A percentile compares a stretch with the other conserved stretches of the same genome.
Conservation (phyloP, 2,329 filamentous ascomycete genomes). For the Monosporascus sp. region DNA sequence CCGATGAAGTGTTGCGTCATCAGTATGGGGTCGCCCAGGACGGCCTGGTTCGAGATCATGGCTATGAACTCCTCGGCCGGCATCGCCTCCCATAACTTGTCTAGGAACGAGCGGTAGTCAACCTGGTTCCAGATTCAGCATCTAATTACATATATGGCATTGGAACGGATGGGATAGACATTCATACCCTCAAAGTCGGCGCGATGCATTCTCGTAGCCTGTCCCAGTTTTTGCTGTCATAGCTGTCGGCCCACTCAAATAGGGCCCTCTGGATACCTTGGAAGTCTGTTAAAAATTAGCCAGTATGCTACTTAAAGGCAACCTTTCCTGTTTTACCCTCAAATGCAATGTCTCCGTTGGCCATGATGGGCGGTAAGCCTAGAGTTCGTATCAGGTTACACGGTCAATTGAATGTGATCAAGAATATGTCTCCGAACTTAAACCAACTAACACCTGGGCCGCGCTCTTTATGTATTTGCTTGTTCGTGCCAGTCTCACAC, state of each 20-base stretch:
- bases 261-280: slow-evolving; percentile 26
- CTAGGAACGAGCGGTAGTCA: slow-evolving; percentile 56
- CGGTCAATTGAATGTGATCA: background rate
- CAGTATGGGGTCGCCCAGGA: slow-evolving; percentile 56
- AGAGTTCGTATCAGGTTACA: background rate
- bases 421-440: too few species aligned
- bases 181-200: slow-evolving; percentile 46
- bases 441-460: too few species aligned
- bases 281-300: slow-evolving; percentile 18
- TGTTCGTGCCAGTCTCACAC: background rate
- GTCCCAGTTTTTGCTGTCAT: slow-evolving; percentile 60
- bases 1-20: slow-evolving; percentile 63
- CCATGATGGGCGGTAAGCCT: slow-evolving; percentile 2
- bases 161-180: background rate
- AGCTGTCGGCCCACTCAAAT: slow-evolving; percentile 59
- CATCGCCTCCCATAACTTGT: slow-evolving; percentile 52
- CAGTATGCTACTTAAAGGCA: background rate
- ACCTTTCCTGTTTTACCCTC: background rate
- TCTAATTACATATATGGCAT: slow-evolving; percentile 3
- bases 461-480: background rate
- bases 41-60: slow-evolving; percentile 52
- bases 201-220: slow-evolving; percentile 57
- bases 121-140: slow-evolving; percentile 37
- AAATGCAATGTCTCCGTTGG: slow-evolving; percentile 7
- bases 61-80: slow-evolving; percentile 54